Evolutionary conservation across 2,329 filamentous ascomycete genomes (phyloP), one percentile per base, ranked within the genome.

Genomic region (Pseudogymnoascus sp.): DNA sequence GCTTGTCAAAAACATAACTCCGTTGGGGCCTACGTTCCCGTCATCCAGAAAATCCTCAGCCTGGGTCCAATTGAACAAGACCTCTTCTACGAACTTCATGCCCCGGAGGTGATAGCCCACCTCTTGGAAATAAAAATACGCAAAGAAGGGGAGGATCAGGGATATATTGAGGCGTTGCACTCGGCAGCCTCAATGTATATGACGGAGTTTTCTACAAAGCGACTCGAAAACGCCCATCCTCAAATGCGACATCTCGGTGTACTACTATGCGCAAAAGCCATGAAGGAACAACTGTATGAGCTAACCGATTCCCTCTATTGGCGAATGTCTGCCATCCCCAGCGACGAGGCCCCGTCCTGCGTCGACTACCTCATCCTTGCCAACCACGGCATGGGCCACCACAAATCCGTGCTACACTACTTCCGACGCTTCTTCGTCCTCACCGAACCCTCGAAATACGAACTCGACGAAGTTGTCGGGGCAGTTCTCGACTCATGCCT

Each of bases 341-440:
- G 60, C 12, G 65, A 64, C 8, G 51, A 60, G 1, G 51, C 64
- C 18, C 57, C 45, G 0, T 16, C 8, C 0, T 54, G 60, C 60
- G 64, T 66, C 10, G 31, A 66, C n/a, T 64, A 65, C 57, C 64
- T 71, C 5, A 69, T 73, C 11, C 65, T 60, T 21, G 69, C 72
- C 14, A 51, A 63, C 23, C 63, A 69, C 65, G 61, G 61, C 11
- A 47, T 62, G 47, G 67, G 68, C 5, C 60, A 67, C 23, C 66
- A 69, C 59, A 66, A 66, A 37, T 64, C 61, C 18, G 61, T 68
- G 1, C 61, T 67, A 14, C 42, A 59, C 23, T 64, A 65, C 40
- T 72, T 70, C 54, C 62, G 64, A 18, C 51, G 60, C 14, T 66
- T 66, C n/a, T 71, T 65, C 60, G 63, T 45, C 4, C 37, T 67